Conservation (phyloP, 1,284 basidiomycete species). For the Leucoagaricus sp. region DNA sequence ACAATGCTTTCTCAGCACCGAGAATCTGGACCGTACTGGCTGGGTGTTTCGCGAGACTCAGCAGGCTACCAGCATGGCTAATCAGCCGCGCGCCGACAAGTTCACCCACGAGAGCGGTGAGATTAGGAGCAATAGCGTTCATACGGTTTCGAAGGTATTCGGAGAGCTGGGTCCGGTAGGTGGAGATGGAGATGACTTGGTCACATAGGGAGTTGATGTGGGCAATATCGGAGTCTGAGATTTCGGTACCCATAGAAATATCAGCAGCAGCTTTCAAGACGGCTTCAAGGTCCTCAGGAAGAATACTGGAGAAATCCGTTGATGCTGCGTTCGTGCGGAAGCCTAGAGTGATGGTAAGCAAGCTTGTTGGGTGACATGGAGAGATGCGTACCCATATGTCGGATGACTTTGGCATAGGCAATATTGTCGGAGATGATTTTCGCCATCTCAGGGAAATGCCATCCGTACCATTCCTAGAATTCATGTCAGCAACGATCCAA, state of each 20-base stretch:
- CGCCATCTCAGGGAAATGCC: constrained; percentile 99
- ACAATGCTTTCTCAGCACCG: constrained; percentile 97
- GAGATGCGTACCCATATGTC: constrained; percentile 71
- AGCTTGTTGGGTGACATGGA: not conserved
- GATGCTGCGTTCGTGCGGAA: constrained; percentile 91
- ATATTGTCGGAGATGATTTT: constrained; percentile 98
- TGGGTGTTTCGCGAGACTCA: constrained; percentile 94
- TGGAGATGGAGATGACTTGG: constrained; percentile 95
- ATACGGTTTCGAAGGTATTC: constrained; percentile 97
- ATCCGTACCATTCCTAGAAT: constrained; percentile 96
- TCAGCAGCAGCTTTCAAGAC: constrained; percentile 91
- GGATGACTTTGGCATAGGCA: constrained; percentile 93
- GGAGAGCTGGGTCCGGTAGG: constrained; percentile 91
- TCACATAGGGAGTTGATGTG: constrained; percentile 97
- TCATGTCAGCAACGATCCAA: not conserved
- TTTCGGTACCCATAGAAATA: constrained; percentile 99
- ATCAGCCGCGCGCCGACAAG: constrained; percentile 96
- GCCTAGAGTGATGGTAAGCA: constrained; percentile 42
- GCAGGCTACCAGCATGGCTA: constrained; percentile 94
- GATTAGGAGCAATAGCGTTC: constrained; percentile 96
- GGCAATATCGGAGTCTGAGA: constrained; percentile 91
- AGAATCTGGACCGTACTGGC: constrained; percentile 98
- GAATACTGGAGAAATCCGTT: constrained; percentile 86
- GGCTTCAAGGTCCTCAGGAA: constrained; percentile 94
- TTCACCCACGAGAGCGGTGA: constrained; percentile 95